A percentile compares a stretch with the other conserved stretches of the same genome.
Conservation (phyloP, 2,329 filamentous ascomycete species). For the Aureobasidium sp. region DNA sequence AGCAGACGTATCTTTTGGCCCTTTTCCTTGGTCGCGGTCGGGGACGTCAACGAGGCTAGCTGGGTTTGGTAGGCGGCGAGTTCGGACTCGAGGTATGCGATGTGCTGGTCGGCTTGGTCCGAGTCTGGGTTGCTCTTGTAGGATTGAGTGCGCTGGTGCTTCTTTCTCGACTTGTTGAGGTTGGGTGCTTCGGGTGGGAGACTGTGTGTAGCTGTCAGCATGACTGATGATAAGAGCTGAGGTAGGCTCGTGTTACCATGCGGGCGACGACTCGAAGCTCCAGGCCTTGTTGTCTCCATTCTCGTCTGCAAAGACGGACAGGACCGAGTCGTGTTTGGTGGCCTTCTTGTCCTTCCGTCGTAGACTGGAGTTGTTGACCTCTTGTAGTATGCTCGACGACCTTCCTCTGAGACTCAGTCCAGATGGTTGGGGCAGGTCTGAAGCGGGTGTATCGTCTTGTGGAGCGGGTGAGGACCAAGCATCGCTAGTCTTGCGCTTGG, state of each 20-base stretch:
- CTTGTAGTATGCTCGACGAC: constrained; percentile 16
- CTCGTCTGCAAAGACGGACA: constrained; percentile 24
- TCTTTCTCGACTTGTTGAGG: constrained; percentile 11
- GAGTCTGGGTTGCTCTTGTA: constrained; percentile 23
- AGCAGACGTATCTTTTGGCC: constrained; percentile 30
- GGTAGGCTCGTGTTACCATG: constrained; percentile 14
- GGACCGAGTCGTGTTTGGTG: constrained; percentile 13
- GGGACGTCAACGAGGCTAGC: constrained; percentile 33
- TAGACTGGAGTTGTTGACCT: constrained; percentile 18
- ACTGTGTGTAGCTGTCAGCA: constrained; percentile 10
- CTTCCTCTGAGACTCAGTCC: background rate
- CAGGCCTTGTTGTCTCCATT: constrained; percentile 18
- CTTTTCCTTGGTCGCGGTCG: constrained; percentile 29
- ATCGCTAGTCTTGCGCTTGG: constrained; percentile 18
- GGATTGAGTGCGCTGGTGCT: constrained; percentile 9
- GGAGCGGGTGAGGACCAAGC: constrained; percentile 15
- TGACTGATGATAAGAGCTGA: constrained; percentile 14
- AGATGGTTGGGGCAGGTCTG: constrained; percentile 9
- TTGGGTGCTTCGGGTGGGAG: constrained; percentile 14
- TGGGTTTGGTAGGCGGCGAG: constrained; percentile 34
- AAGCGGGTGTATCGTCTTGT: constrained; percentile 21
- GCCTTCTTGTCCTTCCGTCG: constrained; percentile 18
- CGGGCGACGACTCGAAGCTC: constrained; percentile 13
- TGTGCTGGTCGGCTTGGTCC: constrained; percentile 38
- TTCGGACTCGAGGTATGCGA: constrained; percentile 42